Percentiles rank a stretch among this genome's conserved stretches.
These are phyloP conservation scores for Scleroderma bovista DNA, from an alignment of 768 basidiomycete genomes.

Conservation along the genomic window DNA sequence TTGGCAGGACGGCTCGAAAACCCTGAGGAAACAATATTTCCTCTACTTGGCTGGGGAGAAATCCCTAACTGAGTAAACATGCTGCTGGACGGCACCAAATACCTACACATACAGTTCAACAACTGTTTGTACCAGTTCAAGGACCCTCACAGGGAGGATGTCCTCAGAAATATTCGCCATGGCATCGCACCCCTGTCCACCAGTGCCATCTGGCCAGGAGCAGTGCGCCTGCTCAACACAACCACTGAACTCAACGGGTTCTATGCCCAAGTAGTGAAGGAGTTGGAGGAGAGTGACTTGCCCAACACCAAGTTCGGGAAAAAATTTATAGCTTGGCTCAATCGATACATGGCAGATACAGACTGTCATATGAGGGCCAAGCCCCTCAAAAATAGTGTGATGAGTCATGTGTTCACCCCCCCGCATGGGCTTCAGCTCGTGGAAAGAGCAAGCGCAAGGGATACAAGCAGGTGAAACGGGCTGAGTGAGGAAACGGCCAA, in stretches of 20 bases:
- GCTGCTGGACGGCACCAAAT: background rate
- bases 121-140: background rate
- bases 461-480: background rate
- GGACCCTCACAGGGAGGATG: background rate
- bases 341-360: background rate
- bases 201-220: background rate
- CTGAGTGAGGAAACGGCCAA: no score
- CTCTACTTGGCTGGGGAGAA: background rate
- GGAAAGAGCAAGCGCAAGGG: background rate
- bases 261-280: background rate
- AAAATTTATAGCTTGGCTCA: background rate
- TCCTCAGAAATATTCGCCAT: background rate
- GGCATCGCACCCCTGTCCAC: background rate
- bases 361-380: background rate
- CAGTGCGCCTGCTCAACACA: background rate
- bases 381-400: background rate
- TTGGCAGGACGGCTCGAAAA: background rate
- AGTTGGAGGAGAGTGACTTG: background rate
- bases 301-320: background rate
- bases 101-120: background rate
- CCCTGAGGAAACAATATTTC: background rate
- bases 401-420: background rate
- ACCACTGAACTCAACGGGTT: background rate
- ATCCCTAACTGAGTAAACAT: background rate
- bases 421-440: background rate